phyloP scores from a whole-genome alignment of 2,329 filamentous ascomycete species.

The Bimuria novae-zelandiae region DNA sequence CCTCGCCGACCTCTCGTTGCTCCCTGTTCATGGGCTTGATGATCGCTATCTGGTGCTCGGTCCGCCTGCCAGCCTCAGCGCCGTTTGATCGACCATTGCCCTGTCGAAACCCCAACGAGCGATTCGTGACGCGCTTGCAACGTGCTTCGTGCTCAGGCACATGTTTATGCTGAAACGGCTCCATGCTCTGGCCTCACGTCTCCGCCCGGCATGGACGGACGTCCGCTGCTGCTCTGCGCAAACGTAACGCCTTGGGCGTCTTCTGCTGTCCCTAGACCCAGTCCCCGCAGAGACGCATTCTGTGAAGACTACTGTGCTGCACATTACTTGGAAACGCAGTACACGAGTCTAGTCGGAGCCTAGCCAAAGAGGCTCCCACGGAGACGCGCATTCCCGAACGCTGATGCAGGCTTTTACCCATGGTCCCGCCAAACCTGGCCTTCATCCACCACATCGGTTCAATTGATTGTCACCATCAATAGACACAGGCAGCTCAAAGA shows the following conservation, averaged over 20 bases:
- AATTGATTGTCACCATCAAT: conserved; percentile 9
- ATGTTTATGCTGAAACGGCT: conserved; percentile 1
- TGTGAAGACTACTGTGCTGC: not conserved
- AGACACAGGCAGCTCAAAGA: conserved; percentile 2
- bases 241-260: not conserved
- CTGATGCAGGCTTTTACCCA: conserved; percentile 13
- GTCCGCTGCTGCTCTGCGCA: too few species aligned
- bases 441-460: conserved; percentile 16
- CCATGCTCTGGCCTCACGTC: not conserved
- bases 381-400: conserved; percentile 15
- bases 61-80: conserved; percentile 38
- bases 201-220: not conserved
- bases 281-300: not conserved
- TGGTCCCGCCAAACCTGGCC: conserved; percentile 14
- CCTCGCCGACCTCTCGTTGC: conserved; percentile 44
- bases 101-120: conserved; percentile 20
- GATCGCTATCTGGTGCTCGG: conserved; percentile 40
- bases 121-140: conserved; percentile 23
- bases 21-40: conserved; percentile 32
- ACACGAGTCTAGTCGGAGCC: too few species aligned
- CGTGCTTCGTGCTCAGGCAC: conserved; percentile 13
- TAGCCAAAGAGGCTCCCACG: conserved; percentile 16
- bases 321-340: not conserved
- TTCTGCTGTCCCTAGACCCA: not conserved
- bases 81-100: conserved; percentile 45